Evolutionary conservation across 257 asterid genomes (phyloP).

Genomic region (Nicotiana tomentosiformis): DNA sequence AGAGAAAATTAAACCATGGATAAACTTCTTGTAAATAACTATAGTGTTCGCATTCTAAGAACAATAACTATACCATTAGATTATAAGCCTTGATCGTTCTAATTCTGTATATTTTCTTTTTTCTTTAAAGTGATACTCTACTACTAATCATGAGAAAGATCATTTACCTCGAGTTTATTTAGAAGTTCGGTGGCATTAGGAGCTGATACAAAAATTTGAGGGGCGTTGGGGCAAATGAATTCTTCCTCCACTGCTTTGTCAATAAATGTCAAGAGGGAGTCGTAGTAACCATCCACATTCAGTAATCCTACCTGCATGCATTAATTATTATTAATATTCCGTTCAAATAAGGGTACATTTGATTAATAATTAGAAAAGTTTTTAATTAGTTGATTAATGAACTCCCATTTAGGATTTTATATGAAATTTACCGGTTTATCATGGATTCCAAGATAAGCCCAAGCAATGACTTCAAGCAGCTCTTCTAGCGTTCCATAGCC

Average conservation of each 20-base stretch:
- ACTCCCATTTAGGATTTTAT: not conserved
- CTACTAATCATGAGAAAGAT: no score
- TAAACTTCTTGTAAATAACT: not conserved
- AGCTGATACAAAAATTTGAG: slow-evolving; percentile 45
- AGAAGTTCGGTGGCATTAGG: slow-evolving; percentile 40
- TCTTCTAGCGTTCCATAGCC: slow-evolving; percentile 65
- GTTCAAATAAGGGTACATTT: not conserved
- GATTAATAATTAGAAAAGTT: not conserved
- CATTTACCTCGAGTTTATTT: slow-evolving; percentile 44
- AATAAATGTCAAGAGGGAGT: slow-evolving; percentile 42
- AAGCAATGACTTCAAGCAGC: slow-evolving; percentile 44
- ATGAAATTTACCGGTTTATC: slow-evolving; percentile 48
- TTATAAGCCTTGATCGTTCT: not conserved
- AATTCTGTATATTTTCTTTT: no score
- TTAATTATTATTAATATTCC: not conserved
- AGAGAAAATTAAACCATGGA: not conserved
- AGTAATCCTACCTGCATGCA: slow-evolving; percentile 40
- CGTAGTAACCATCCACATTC: slow-evolving; percentile 55
- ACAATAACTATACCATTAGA: not conserved
- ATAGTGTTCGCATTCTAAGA: not conserved
- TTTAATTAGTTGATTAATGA: not conserved
- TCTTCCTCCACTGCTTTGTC: slow-evolving; percentile 59
- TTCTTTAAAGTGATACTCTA: no score
- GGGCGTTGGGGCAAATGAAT: slow-evolving; percentile 41
- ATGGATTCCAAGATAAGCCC: slow-evolving; percentile 69